Evolutionary conservation across 2,329 filamentous ascomycete genomes (phyloP).

Genomic region (Leptographium procerum): DNA sequence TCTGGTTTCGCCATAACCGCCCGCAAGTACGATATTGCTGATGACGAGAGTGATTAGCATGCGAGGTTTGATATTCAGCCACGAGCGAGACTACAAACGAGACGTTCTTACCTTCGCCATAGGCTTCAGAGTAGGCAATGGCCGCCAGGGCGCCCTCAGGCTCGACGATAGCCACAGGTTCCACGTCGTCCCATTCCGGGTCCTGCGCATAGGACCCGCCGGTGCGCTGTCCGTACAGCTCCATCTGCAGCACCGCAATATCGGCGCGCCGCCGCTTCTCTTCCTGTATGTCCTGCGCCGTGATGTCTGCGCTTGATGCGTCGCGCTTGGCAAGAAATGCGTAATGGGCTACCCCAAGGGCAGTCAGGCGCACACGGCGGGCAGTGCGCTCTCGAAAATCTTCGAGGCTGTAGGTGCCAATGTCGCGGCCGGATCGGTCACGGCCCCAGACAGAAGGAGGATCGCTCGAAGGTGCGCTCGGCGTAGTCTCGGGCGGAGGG

Average conservation of each 20-base stretch:
- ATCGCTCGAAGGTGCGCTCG: constrained; percentile 1
- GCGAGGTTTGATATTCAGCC: constrained; percentile 1
- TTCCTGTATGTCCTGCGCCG: constrained; percentile 29
- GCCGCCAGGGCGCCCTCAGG: constrained; percentile 75
- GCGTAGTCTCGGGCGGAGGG: background rate
- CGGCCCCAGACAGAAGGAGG: constrained; percentile 32
- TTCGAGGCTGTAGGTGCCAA: constrained; percentile 34
- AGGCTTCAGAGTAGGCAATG: constrained; percentile 84
- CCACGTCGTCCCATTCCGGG: constrained; percentile 72
- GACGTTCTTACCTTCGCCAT: constrained; percentile 54
- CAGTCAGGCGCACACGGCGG: constrained; percentile 30
- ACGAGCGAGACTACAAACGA: background rate
- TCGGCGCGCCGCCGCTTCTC: constrained; percentile 36
- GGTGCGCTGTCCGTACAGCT: constrained; percentile 40
- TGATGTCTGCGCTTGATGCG: constrained; percentile 14
- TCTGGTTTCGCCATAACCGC: constrained; percentile 88
- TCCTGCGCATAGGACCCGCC: constrained; percentile 48
- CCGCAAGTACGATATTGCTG: constrained; percentile 82
- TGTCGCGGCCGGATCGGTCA: constrained; percentile 37
- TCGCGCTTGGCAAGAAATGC: constrained; percentile 29
- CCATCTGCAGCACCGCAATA: constrained; percentile 38
- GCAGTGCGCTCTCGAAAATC: constrained; percentile 32
- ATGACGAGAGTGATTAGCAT: background rate
- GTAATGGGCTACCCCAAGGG: constrained; percentile 31
- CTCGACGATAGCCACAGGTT: constrained; percentile 74